A percentile compares a stretch with the other conserved stretches of the same genome.
Evolutionary conservation across 768 basidiomycete genomes (phyloP).

Genomic region (Cantharellus anzutake): DNA sequence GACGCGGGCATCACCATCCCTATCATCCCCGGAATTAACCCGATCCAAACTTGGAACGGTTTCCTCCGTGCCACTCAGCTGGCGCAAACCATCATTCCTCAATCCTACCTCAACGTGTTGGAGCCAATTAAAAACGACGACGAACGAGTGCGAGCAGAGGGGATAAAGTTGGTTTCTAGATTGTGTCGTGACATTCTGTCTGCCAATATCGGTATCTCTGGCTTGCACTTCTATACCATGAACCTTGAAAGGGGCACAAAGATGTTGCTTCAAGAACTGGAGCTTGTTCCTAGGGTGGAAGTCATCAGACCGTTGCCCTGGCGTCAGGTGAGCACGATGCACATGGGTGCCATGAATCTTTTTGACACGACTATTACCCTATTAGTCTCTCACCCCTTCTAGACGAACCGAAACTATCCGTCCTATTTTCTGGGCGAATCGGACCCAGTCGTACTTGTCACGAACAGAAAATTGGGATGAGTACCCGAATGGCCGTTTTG

Average conservation of each 20-base stretch:
- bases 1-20: slow-evolving; percentile 21
- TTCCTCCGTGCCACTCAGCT: slow-evolving; percentile 69
- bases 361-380: not conserved
- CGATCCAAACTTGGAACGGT: slow-evolving; percentile 69
- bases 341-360: not conserved
- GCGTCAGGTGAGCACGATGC: slow-evolving; percentile 49
- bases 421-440: slow-evolving; percentile 98
- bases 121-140: slow-evolving; percentile 84
- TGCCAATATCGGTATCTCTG: slow-evolving; percentile 64
- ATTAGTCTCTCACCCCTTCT: slow-evolving; percentile 75
- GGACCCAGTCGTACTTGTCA: slow-evolving; percentile 83
- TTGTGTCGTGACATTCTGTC: slow-evolving; percentile 80
- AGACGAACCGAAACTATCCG: slow-evolving; percentile 83
- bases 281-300: slow-evolving; percentile 72
- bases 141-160: slow-evolving; percentile 79
- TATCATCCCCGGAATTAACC: slow-evolving; percentile 25
- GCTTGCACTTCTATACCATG: slow-evolving; percentile 94
- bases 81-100: slow-evolving; percentile 63
- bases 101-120: slow-evolving; percentile 49
- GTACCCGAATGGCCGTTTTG: slow-evolving; percentile 97
- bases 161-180: slow-evolving; percentile 85
- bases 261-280: slow-evolving; percentile 85
- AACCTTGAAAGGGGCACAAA: slow-evolving; percentile 90
- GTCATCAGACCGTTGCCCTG: slow-evolving; percentile 91
- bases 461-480: slow-evolving; percentile 99